These are phyloP conservation scores for Kluyveromyces aestuarii DNA, from an alignment of 805 yeast genomes.

Conservation along the genomic window DNA sequence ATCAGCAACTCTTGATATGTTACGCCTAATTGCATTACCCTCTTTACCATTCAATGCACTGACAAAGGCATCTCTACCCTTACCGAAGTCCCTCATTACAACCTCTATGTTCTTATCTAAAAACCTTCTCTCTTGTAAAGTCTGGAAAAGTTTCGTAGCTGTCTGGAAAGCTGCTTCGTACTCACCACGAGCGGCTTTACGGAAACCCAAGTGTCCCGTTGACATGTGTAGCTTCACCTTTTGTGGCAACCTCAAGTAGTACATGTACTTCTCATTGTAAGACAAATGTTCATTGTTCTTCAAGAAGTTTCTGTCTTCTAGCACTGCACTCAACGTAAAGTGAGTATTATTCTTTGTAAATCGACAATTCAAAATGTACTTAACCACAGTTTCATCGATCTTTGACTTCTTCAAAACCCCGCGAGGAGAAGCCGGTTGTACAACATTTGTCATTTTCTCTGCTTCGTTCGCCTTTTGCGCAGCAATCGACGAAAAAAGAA, in stretches of 20 bases:
- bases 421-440: neutral
- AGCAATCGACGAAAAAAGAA: neutral
- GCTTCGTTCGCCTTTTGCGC: neutral
- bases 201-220: slow-evolving; percentile 84
- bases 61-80: slow-evolving; percentile 80
- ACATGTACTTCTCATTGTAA: slow-evolving; percentile 63
- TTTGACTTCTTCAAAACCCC: slow-evolving; percentile 6
- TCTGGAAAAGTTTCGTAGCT: slow-evolving; percentile 58
- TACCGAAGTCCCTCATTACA: slow-evolving; percentile 73
- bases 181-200: slow-evolving; percentile 83
- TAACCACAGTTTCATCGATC: slow-evolving; percentile 32
- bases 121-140: slow-evolving; percentile 54
- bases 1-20: slow-evolving; percentile 65
- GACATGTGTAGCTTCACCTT: slow-evolving; percentile 57
- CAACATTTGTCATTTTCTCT: neutral
- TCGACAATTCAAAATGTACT: slow-evolving; percentile 65
- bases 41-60: slow-evolving; percentile 85
- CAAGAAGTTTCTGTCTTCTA: slow-evolving; percentile 52
- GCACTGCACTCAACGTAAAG: slow-evolving; percentile 62
- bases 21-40: slow-evolving; percentile 60
- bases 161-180: slow-evolving; percentile 91
- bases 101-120: slow-evolving; percentile 62
- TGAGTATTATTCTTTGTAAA: slow-evolving; percentile 81
- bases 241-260: slow-evolving; percentile 73
- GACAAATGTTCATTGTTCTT: slow-evolving; percentile 46